phyloP scores from a whole-genome alignment of 2,329 filamentous ascomycete genomes.

The Aspergillus fumigatiaffinis region DNA sequence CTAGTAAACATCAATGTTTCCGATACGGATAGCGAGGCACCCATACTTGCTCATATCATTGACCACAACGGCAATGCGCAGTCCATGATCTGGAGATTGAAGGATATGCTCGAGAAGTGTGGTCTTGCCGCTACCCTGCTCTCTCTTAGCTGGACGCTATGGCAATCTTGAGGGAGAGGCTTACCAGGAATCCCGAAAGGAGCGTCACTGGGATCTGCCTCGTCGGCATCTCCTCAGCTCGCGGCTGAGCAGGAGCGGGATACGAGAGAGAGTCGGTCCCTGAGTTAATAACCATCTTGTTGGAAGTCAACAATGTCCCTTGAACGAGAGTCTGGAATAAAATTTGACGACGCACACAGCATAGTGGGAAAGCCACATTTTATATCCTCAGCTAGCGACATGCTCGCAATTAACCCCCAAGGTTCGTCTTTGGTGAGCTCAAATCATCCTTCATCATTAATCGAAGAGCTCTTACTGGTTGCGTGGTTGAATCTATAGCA shows the following conservation, averaged over 20 bases:
- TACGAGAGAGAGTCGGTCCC: conserved; percentile 9
- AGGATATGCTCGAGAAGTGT: conserved; percentile 67
- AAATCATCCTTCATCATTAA: not conserved
- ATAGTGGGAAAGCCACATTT: not conserved
- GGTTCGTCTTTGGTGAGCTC: not conserved
- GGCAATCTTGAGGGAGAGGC: not conserved
- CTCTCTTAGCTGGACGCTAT: not conserved
- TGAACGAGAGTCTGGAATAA: not conserved
- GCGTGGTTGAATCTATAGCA: not conserved
- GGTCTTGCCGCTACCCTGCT: conserved; percentile 65
- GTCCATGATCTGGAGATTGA: conserved; percentile 58
- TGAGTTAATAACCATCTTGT: conserved; percentile 14
- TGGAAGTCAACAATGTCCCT: not conserved
- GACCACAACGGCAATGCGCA: conserved; percentile 68
- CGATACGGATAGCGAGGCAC: not conserved
- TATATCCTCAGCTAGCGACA: not conserved
- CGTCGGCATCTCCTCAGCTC: conserved; percentile 22
- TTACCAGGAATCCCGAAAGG: conserved; percentile 57
- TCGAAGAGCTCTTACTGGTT: not conserved
- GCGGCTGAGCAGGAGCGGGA: not conserved
- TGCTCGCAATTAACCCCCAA: not conserved
- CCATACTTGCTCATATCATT: conserved; percentile 64
- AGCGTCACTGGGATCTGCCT: conserved; percentile 54
- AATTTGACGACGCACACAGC: conserved; percentile 16
- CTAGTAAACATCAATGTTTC: not conserved